phyloP scores from a whole-genome alignment of 345 rosid species.

The Geranium rotundifolium region DNA sequence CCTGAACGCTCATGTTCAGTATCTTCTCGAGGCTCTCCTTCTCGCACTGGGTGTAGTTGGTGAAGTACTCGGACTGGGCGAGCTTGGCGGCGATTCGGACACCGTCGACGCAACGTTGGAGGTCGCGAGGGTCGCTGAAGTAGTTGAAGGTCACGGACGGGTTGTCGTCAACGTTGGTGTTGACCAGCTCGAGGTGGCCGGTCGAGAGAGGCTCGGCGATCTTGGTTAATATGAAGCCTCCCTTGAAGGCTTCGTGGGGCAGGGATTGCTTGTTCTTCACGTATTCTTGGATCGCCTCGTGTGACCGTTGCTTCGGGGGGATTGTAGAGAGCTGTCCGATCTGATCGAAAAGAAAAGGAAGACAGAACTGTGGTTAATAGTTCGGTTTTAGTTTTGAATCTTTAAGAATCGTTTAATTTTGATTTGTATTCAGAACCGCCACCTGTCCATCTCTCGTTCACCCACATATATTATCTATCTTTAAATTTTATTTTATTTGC shows the following conservation, averaged over 20 bases:
- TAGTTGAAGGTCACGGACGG: conserved; percentile 88
- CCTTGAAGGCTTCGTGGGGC: conserved; percentile 73
- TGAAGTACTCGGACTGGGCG: conserved; percentile 53
- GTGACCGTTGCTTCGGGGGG: conserved; percentile 63
- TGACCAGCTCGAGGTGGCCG: conserved; percentile 58
- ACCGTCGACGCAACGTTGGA: conserved; percentile 67
- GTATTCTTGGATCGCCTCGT: conserved; percentile 53
- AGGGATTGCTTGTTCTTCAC: conserved; percentile 35
- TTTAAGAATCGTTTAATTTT: background rate
- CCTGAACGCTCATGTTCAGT: conserved; percentile 57
- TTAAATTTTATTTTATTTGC: no score
- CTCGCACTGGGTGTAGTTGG: conserved; percentile 46
- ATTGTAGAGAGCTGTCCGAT: conserved; percentile 70
- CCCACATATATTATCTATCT: no score
- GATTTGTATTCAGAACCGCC: no score
- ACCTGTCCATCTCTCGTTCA: no score
- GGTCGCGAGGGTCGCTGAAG: conserved; percentile 66
- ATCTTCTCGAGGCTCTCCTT: conserved; percentile 42
- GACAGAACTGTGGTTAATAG: no score
- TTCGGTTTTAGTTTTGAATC: no score
- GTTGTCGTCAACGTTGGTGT: conserved; percentile 64
- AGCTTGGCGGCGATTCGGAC: conserved; percentile 47
- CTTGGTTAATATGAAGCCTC: conserved; percentile 92
- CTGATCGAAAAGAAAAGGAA: conserved; percentile 22
- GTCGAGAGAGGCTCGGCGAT: conserved; percentile 54